phyloP scores from a whole-genome alignment of 75 land plant genomes.

The Picea sitchensis region DNA sequence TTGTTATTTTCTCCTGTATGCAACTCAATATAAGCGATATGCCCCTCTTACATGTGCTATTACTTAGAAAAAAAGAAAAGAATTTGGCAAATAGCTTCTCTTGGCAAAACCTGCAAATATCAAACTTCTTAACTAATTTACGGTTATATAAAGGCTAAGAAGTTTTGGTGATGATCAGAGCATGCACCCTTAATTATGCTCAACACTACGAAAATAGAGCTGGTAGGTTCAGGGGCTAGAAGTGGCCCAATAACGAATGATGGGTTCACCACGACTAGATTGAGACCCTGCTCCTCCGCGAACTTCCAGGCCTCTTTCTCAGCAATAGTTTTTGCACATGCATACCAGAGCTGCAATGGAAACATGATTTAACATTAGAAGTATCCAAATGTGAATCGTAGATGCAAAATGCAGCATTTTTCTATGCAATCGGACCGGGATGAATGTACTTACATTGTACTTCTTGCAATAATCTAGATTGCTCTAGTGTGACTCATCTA shows the following conservation, averaged over 20 bases:
- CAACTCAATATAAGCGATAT: not conserved
- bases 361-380: too few species aligned
- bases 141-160: not conserved
- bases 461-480: constrained; percentile 71
- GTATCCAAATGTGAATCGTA: too few species aligned
- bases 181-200: constrained; percentile 51
- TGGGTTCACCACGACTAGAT: constrained; percentile 86
- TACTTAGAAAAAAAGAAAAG: too few species aligned
- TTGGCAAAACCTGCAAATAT: not conserved
- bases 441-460: constrained; percentile 40
- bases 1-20: constrained; percentile 34
- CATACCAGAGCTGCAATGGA: not conserved
- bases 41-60: constrained; percentile 9
- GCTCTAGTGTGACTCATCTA: constrained; percentile 79
- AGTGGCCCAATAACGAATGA: constrained; percentile 84
- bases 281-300: constrained; percentile 49
- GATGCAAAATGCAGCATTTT: too few species aligned
- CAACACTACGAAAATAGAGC: constrained; percentile 61
- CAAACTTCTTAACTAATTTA: not conserved
- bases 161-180: too few species aligned
- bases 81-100: not conserved
- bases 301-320: constrained; percentile 75
- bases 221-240: constrained; percentile 72
- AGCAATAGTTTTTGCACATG: constrained; percentile 78
- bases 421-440: too few species aligned